Evolutionary conservation across 1,284 basidiomycete genomes (phyloP), one percentile per base, ranked within the genome.

Genomic region (Sporisorium scitamineum): DNA sequence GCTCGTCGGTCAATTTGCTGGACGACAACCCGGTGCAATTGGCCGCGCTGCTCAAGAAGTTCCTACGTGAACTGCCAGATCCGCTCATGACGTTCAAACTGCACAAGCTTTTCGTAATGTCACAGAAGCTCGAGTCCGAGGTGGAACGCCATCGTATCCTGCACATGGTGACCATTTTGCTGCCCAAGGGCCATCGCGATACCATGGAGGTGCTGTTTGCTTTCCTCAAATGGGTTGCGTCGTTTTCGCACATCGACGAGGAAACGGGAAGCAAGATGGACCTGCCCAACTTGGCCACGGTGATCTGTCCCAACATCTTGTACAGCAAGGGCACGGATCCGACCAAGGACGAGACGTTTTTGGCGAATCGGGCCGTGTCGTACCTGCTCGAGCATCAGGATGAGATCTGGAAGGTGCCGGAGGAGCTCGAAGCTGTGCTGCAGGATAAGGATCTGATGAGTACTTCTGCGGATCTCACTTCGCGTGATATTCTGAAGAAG

Each of bases 261-360:
- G 94, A 96, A 86, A 98, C 96, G 0, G 96, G 96, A 41, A 95
- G 93, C 88, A 96, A 96, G 87, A 99, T 99, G 96, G 96, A 99
- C 86, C 88, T 98, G 54, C 90, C 90, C 37, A 99, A 99, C 85
- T 89, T 99, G 73, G 95, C 96, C n/a, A 97, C 94, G 14, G 97
- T 99, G 85, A 95, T 99, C 77, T 93, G 93, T 80, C 97, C 97
- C 8, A 97, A 94, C 81, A 97, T 99, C 77, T 90, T 99, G 77
- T 90, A 90, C 80, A 92, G 94, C 34, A 91, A 94, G 72, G 92
- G 92, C 39, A 90, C 91, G 69, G 94, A 97, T 84, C 92, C 94
- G 3, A 91, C 93, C 50, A 91, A 92, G 69, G 94, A 97, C 86
- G 96, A 98, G 86, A 95, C 93, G 75, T 96, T 98, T 82, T 90